These are phyloP conservation scores for Bryoerythrophyllum caledonicum DNA, from an alignment of 225 moss, liverwort and hornwort genomes.

Conservation along the genomic window DNA sequence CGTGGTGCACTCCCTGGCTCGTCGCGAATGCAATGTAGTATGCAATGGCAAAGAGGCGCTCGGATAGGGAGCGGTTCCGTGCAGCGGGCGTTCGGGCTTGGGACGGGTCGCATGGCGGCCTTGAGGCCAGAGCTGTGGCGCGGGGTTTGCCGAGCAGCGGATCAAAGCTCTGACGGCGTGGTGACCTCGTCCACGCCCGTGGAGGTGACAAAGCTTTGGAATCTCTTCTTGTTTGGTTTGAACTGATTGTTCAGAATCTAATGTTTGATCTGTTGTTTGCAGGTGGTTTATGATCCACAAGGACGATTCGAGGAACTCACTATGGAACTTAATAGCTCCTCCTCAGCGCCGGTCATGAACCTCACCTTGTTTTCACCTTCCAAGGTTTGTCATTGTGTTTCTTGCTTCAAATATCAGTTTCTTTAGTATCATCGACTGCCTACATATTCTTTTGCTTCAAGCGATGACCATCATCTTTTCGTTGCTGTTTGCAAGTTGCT, in stretches of 20 bases:
- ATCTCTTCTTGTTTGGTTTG: not conserved
- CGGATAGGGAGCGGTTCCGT: not conserved
- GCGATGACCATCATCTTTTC: not conserved
- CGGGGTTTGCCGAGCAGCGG: slow-evolving; percentile 18
- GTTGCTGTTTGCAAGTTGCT: not conserved
- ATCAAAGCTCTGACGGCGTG: slow-evolving; percentile 14
- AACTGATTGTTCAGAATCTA: not conserved
- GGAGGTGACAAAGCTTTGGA: slow-evolving; percentile 8
- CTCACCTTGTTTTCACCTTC: slow-evolving; percentile 82
- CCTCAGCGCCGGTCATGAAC: slow-evolving; percentile 34
- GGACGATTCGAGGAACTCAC: slow-evolving; percentile 34
- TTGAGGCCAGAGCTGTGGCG: slow-evolving; percentile 12
- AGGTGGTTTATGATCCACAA: slow-evolving; percentile 45
- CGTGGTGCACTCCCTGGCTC: not conserved
- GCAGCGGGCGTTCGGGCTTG: slow-evolving; percentile 16
- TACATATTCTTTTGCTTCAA: not conserved
- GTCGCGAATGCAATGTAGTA: slow-evolving; percentile 13
- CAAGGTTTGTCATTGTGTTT: slow-evolving; percentile 49
- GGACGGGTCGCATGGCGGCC: slow-evolving; percentile 9
- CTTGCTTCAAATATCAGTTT: not conserved
- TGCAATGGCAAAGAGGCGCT: slow-evolving; percentile 25
- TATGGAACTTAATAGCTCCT: slow-evolving; percentile 33
- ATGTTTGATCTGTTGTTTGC: not conserved
- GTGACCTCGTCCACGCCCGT: not conserved
- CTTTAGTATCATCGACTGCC: not conserved